phyloP scores from a whole-genome alignment of 345 rosid species.

The Acer saccharum region DNA sequence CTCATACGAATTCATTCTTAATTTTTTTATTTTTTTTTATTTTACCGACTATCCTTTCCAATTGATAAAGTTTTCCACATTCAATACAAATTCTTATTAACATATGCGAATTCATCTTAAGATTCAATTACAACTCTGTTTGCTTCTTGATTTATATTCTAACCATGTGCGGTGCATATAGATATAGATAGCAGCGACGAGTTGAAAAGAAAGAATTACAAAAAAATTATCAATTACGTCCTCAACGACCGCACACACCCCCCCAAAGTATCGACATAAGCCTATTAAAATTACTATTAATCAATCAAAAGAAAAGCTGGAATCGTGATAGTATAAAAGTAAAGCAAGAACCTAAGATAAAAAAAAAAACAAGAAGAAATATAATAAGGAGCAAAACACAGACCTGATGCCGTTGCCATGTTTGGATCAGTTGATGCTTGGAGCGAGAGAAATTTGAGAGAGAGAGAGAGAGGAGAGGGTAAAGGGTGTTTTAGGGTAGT shows the following conservation, averaged over 20 bases:
- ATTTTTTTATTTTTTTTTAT: too few relatives aligned
- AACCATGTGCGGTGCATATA: too few relatives aligned
- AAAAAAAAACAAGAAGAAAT: too few relatives aligned
- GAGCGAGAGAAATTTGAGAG: too few relatives aligned
- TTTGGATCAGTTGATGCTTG: too few relatives aligned
- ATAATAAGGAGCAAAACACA: too few relatives aligned
- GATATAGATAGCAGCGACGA: too few relatives aligned
- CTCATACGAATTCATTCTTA: background rate
- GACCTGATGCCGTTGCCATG: too few relatives aligned
- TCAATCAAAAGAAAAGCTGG: background rate
- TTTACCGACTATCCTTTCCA: background rate
- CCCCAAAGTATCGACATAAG: background rate
- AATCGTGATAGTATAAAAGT: background rate
- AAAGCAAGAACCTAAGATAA: too few relatives aligned
- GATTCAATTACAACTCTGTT: background rate
- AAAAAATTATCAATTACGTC: background rate
- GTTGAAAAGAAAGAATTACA: background rate
- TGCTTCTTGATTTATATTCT: background rate
- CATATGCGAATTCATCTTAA: background rate
- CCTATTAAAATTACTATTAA: background rate
- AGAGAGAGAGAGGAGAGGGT: too few relatives aligned
- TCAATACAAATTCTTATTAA: too few relatives aligned
- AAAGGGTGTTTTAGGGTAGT: too few relatives aligned
- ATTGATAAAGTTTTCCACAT: background rate
- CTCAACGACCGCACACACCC: background rate